These are phyloP conservation scores for Mariannaea sp. DNA, from an alignment of 2,329 filamentous ascomycete genomes.

Conservation along the genomic window DNA sequence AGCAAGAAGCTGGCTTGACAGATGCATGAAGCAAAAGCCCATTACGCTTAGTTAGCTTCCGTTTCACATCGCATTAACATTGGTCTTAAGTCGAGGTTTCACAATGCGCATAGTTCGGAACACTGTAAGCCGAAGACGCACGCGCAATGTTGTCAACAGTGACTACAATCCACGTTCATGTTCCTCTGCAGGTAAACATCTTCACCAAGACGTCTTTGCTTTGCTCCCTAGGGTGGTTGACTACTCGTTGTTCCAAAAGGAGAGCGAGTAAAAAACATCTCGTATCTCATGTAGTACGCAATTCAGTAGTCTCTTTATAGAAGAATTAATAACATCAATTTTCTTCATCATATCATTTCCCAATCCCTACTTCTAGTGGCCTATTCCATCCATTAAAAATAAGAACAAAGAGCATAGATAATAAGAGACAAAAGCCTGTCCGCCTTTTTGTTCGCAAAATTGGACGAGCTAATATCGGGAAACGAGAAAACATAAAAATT, in stretches of 20 bases:
- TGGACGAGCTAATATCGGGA: conserved; percentile 11
- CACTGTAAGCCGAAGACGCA: no score
- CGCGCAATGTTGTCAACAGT: no score
- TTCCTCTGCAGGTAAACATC: conserved; percentile 9
- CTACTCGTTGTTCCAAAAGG: not conserved
- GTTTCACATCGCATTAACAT: no score
- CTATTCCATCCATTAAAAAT: conserved; percentile 33
- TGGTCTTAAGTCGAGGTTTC: no score
- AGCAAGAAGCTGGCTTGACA: no score
- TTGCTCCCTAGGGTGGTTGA: no score
- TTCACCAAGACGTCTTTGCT: conserved; percentile 8
- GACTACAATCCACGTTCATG: no score
- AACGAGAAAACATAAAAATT: conserved; percentile 18
- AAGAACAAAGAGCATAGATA: conserved; percentile 14
- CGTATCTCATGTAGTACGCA: conserved; percentile 11
- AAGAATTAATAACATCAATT: conserved; percentile 10
- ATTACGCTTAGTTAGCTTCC: no score
- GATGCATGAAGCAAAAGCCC: no score
- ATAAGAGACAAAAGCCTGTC: conserved; percentile 1
- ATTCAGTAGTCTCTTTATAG: conserved; percentile 9
- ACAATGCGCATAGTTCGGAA: no score
- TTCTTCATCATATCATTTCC: conserved; percentile 38
- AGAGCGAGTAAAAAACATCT: conserved; percentile 9
- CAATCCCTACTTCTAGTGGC: conserved; percentile 33
- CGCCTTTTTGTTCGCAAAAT: conserved; percentile 4